Evolutionary conservation across 345 rosid genomes (phyloP).

Genomic region (Gossypium anomalum): DNA sequence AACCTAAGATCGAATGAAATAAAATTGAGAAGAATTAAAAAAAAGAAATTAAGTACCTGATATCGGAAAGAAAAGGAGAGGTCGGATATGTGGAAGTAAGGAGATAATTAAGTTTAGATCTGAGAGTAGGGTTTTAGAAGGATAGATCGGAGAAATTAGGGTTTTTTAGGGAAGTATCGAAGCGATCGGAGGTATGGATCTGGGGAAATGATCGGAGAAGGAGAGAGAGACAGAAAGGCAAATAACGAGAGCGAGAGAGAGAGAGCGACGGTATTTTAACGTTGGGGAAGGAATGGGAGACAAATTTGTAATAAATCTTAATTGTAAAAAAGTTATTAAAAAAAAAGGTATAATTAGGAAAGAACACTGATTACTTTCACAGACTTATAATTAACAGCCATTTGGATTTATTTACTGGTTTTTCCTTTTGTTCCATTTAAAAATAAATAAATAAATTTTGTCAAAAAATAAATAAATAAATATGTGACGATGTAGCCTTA

Average conservation of each 20-base stretch:
- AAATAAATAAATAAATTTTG: no score
- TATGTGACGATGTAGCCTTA: no score
- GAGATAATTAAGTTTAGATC: neutral
- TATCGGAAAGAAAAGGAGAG: neutral
- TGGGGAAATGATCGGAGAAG: neutral
- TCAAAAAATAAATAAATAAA: no score
- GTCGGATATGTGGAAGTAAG: slow-evolving; percentile 1
- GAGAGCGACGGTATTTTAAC: neutral
- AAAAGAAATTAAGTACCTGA: slow-evolving; percentile 5
- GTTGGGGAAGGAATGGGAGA: neutral
- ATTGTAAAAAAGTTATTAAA: no score
- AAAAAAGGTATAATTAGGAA: no score
- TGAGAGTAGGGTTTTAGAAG: slow-evolving; percentile 17
- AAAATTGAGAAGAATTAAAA: neutral
- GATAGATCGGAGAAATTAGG: slow-evolving; percentile 12
- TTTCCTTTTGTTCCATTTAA: no score
- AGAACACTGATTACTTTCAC: no score
- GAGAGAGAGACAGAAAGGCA: neutral
- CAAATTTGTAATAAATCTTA: neutral
- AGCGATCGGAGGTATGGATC: neutral
- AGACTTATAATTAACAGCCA: no score
- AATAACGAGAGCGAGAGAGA: no score
- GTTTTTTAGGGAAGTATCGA: neutral
- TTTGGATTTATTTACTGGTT: no score
- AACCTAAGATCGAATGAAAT: slow-evolving; percentile 7